Base-by-base conservation (phyloP, 345 rosid species). In the Linum lewisii region DNA sequence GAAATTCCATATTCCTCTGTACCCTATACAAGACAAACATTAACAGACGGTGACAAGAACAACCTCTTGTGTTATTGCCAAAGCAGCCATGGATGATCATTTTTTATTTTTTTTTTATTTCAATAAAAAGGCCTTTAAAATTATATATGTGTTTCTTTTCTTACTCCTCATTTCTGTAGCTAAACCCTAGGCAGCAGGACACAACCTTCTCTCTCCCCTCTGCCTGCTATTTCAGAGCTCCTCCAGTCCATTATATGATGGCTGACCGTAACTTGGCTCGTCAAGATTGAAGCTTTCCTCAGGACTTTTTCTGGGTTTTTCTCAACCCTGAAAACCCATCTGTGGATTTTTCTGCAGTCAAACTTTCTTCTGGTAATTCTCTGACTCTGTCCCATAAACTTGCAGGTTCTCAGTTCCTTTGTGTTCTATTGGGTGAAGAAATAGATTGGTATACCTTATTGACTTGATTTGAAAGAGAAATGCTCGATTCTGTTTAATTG, bases 1-100 rank as follows among this genome's bases (percentile, higher is more conserved):
- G 47, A 42, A 42, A 42, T 42, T 42, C 47, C 47, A 42, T 42
- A 42, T 42, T 42, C 47, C 47, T 42, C 47, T 42, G 16, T 3
- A 42, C 47, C 47, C 47, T 42, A 42, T 42, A 42, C 47, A 42
- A 42, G 47, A 42, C 47, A 42, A 42, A 42, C 47, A 42, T 42
- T 11, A 42, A 16, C 47, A 42, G 47, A 42, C 18, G 47, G 47
- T 42, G 47, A 42, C 47, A 42, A 42, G 47, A 42, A 42, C 47
- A 42, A 42, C 47, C 47, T 42, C 47, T 42, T 42, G 47, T 42
- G 47, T 42, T 42, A 42, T 42, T 14, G 47, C 47, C 47, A 42
- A 42, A 42, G 47, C 47, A 42, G 47, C 47, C 14, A 42, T 42
- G 47, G 47, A 42, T 3, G 18, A 42, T 11, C 9, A 4, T 8